Evolutionary conservation across 352 stramenopile genomes (phyloP).

Genomic region (Phytophthora fragariae): DNA sequence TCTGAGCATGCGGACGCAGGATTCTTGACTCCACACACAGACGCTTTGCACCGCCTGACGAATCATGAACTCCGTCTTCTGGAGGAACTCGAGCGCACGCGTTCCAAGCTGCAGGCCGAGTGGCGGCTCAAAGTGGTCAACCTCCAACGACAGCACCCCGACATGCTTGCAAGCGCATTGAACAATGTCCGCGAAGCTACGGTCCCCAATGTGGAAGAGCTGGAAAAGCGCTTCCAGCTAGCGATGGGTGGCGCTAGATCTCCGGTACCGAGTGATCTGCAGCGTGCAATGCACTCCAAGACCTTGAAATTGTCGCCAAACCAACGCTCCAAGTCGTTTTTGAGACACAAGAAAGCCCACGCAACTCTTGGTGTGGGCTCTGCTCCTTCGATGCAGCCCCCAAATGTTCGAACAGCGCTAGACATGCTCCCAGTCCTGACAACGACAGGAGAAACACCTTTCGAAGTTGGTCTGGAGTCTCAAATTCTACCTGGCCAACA

Average conservation of each 20-base stretch:
- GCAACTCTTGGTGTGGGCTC: slow-evolving; percentile 17
- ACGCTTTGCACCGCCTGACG: slow-evolving; percentile 72
- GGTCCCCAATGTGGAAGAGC: slow-evolving; percentile 42
- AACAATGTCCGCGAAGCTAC: slow-evolving; percentile 27
- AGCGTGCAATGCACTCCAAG: slow-evolving; percentile 53
- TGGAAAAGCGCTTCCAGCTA: slow-evolving; percentile 50
- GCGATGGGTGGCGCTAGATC: slow-evolving; percentile 33
- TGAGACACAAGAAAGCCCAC: slow-evolving; percentile 55
- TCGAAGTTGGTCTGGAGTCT: slow-evolving; percentile 66
- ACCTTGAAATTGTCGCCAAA: slow-evolving; percentile 53
- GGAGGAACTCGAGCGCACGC: slow-evolving; percentile 81
- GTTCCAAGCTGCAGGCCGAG: slow-evolving; percentile 69
- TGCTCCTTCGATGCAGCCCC: slow-evolving; percentile 9
- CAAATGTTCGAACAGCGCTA: slow-evolving; percentile 44
- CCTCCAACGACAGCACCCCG: slow-evolving; percentile 53
- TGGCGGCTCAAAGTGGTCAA: slow-evolving; percentile 71
- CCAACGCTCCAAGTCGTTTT: slow-evolving; percentile 50
- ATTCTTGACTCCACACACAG: slow-evolving; percentile 58
- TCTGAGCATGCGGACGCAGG: not conserved
- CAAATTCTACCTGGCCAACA: slow-evolving; percentile 22
- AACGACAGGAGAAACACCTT: slow-evolving; percentile 70
- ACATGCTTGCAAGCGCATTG: slow-evolving; percentile 28
- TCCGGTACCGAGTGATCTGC: slow-evolving; percentile 29
- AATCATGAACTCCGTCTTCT: slow-evolving; percentile 82
- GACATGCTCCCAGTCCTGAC: slow-evolving; percentile 83